Evolutionary conservation across 179 eudicot species (phyloP), one percentile per base, ranked within the genome.

Genomic region (Carnegiea gigantea): DNA sequence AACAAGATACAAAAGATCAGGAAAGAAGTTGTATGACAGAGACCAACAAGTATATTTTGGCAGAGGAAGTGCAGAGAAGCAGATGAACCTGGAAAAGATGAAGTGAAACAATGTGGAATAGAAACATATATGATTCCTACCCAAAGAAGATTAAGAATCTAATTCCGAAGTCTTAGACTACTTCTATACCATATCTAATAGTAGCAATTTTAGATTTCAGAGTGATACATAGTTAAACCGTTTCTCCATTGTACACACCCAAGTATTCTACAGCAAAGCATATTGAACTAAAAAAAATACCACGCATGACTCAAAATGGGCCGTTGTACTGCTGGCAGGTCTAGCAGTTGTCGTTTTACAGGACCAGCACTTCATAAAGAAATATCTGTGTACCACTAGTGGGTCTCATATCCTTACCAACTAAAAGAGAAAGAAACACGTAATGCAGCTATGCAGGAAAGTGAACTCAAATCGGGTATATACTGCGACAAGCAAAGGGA

Each of bases 1-100:
- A 85, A 81, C 79, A 85, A 75, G 14, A 86, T 21, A 76, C 14
- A 62, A 40, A 28, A n/a, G 13, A 64, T 51, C 75, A 73, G 20
- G 67, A 68, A 40, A 9, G 65, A 28, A 49, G 38, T 57, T 53
- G 60, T 53, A 53, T 11, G 60, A 14, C 60, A 53, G 60, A 53
- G 13, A 49, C 53, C 53, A 49, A 9, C 53, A 49, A 49, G 53
- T 13, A 49, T 49, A 49, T 13, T 9, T 49, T 49, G 53, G 53
- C 53, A 49, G 53, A 49, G 53, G 36, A 49, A 49, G 53, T 9
- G 0, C 60, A 53, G 60, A 53, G 18, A 53, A 53, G 5, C 60
- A 57, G 62, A 4, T 18, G 23, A 18, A 18, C 62, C 8, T 57
- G 20, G 23, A 57, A 57, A 57, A 18, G 62, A 53, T n/a, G 46